Percentiles rank a stretch among this genome's conserved stretches.
These are phyloP conservation scores for Phytopythium montanum DNA, from an alignment of 352 stramenopile species.

Conservation along the genomic window DNA sequence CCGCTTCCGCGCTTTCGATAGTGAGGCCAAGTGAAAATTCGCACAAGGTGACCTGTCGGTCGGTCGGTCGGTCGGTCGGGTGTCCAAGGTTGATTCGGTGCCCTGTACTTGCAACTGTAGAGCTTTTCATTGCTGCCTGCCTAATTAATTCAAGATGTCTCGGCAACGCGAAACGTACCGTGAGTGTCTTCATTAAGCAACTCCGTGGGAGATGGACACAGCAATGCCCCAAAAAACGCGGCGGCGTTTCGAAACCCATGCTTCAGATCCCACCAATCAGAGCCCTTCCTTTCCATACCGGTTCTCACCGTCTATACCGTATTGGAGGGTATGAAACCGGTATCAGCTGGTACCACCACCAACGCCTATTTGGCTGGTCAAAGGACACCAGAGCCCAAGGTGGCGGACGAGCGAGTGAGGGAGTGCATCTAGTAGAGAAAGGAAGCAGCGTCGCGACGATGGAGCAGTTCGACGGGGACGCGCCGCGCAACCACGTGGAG, in stretches of 20 bases:
- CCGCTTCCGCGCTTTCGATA: not conserved
- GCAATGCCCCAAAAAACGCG: not conserved
- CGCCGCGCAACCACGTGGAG: conserved; percentile 40
- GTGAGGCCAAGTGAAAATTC: not conserved
- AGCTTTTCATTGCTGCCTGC: not conserved
- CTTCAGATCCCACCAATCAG: not conserved
- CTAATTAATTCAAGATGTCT: not conserved
- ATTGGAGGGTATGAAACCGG: too few species aligned
- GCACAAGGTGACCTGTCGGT: not conserved
- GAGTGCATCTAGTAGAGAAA: too few species aligned
- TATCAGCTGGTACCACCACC: not conserved
- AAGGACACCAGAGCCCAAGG: not conserved
- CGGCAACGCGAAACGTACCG: not conserved
- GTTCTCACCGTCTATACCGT: too few species aligned
- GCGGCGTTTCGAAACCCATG: not conserved
- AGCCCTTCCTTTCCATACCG: not conserved
- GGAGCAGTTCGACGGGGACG: conserved; percentile 69
- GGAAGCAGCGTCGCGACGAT: conserved; percentile 27
- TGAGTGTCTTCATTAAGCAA: not conserved
- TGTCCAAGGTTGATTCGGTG: not conserved
- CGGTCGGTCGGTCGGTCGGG: not conserved
- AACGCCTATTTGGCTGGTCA: conserved; percentile 6
- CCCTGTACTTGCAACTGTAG: not conserved
- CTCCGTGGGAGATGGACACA: not conserved
- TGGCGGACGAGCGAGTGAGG: too few species aligned